Conservation (phyloP, 2,329 filamentous ascomycete genomes). For the Fulvia fulva region DNA sequence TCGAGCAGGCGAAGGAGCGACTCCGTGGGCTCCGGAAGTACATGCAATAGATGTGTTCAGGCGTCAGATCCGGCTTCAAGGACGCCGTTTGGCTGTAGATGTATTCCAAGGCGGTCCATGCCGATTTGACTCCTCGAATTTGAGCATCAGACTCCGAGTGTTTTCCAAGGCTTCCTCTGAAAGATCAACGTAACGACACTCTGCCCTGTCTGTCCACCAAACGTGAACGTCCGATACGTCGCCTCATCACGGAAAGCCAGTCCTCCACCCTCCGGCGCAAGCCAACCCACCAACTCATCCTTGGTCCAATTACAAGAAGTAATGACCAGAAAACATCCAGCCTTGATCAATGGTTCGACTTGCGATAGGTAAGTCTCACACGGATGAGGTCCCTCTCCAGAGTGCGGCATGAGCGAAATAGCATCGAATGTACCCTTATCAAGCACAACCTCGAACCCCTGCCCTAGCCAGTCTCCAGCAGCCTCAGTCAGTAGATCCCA, state of each 20-base stretch:
- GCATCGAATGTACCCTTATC: slow-evolving; percentile 99
- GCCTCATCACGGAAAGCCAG: slow-evolving; percentile 65
- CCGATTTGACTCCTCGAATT: not conserved
- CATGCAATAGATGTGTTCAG: slow-evolving; percentile 32
- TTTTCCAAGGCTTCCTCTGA: slow-evolving; percentile 31
- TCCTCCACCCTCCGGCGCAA: slow-evolving; percentile 50
- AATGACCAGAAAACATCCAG: slow-evolving; percentile 71
- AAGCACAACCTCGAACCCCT: slow-evolving; percentile 83
- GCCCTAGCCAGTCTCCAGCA: slow-evolving; percentile 51
- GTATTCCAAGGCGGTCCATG: not conserved
- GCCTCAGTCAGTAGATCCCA: slow-evolving; percentile 49
- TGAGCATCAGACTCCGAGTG: not conserved
- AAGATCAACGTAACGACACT: slow-evolving; percentile 87
- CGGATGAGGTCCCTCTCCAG: slow-evolving; percentile 19
- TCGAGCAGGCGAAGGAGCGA: slow-evolving; percentile 49
- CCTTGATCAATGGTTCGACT: slow-evolving; percentile 64
- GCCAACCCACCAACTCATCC: slow-evolving; percentile 76
- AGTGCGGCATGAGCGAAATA: slow-evolving; percentile 59
- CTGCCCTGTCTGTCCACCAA: slow-evolving; percentile 83
- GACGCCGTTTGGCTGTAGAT: not conserved
- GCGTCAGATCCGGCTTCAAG: not conserved
- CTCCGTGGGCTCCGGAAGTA: slow-evolving; percentile 49
- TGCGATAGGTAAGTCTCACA: slow-evolving; percentile 71
- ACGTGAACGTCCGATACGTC: slow-evolving; percentile 80
- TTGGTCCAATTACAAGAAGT: slow-evolving; percentile 99